These are phyloP conservation scores for Prunus salicina DNA, from an alignment of 306 rosid genomes.

Conservation along the genomic window DNA sequence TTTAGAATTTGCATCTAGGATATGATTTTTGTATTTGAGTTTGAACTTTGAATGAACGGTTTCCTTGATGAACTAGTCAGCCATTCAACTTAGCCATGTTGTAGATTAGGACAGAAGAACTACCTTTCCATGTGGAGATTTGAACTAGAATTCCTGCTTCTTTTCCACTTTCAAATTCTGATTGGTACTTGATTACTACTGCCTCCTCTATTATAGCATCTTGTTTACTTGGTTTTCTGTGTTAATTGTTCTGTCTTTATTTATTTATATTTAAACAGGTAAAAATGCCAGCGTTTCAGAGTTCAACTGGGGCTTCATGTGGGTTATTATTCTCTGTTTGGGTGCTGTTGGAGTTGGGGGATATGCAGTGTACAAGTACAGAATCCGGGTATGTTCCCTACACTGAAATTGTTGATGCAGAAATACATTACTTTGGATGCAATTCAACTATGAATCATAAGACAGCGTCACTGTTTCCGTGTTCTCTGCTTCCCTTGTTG, in stretches of 20 bases:
- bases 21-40: background rate
- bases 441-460: background rate
- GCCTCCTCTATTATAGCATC: background rate
- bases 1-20: background rate
- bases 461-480: background rate
- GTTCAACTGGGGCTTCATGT: constrained; percentile 49
- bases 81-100: background rate
- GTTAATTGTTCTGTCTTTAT: background rate
- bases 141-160: background rate
- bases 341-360: constrained; percentile 61
- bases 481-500: background rate
- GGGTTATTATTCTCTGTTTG: constrained; percentile 55
- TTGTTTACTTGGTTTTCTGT: background rate
- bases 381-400: constrained; percentile 73
- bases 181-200: background rate
- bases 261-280: constrained; percentile 32
- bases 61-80: background rate
- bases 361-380: constrained; percentile 87
- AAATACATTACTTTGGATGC: background rate
- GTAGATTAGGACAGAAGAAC: background rate
- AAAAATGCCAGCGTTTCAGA: constrained; percentile 22
- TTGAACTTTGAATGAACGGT: background rate
- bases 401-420: background rate
- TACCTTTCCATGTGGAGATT: background rate
- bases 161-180: background rate